Conservation (phyloP, 177 flowering plant species). For the Vitis hybrid region DNA sequence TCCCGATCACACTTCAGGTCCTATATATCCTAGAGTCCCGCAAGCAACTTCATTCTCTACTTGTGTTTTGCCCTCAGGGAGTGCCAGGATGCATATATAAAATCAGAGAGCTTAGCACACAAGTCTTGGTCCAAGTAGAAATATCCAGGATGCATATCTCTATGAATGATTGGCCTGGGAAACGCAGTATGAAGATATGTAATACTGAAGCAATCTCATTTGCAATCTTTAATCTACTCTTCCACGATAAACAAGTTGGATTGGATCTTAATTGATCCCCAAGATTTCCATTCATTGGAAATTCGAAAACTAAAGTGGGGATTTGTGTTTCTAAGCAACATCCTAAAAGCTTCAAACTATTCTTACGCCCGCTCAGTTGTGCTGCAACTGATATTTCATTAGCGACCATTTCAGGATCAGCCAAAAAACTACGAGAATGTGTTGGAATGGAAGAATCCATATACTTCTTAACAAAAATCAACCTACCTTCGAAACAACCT, state of each 20-base stretch:
- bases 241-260: conserved; percentile 1
- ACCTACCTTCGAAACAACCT: no score
- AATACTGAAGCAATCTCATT: conserved; percentile 12
- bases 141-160: background rate
- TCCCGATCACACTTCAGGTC: background rate
- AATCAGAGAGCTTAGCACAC: no score
- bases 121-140: background rate
- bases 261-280: no score
- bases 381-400: background rate
- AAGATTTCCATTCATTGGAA: background rate
- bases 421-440: no score
- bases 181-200: conserved; percentile 13
- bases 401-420: no score
- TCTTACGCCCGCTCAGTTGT: conserved; percentile 10
- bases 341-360: conserved; percentile 16
- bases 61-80: background rate
- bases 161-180: conserved; percentile 9
- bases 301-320: conserved; percentile 13
- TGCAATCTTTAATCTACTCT: conserved; percentile 15
- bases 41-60: background rate
- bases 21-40: background rate
- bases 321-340: conserved; percentile 12
- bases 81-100: no score
- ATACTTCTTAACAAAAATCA: no score
- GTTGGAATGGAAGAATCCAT: no score